These are phyloP conservation scores for Zanthoxylum bungeanum DNA, from an alignment of 345 rosid genomes.

Conservation along the genomic window DNA sequence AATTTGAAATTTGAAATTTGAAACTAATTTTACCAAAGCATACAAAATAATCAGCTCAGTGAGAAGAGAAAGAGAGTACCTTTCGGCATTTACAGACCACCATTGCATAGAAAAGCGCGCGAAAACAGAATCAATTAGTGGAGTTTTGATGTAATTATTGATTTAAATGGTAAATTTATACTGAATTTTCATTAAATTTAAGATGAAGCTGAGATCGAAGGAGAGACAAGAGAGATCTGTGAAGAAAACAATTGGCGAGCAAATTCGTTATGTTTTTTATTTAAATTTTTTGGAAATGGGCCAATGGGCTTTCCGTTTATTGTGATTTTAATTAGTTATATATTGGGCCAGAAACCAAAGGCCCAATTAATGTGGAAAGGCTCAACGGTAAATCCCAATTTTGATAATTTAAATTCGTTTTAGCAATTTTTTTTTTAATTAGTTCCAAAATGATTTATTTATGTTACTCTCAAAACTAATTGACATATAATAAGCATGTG, in stretches of 20 bases:
- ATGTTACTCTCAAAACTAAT: no score
- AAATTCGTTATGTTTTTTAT: neutral
- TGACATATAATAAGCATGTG: no score
- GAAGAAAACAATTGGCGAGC: neutral
- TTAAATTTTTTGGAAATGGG: neutral
- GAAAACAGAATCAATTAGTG: constrained; percentile 13
- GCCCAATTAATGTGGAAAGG: neutral
- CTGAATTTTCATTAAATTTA: no score
- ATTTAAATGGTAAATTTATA: no score
- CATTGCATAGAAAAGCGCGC: constrained; percentile 41
- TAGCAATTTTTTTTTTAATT: no score
- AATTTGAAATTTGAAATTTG: neutral
- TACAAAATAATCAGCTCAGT: neutral
- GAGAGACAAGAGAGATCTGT: neutral
- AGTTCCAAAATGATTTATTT: no score
- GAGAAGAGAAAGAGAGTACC: constrained; percentile 32
- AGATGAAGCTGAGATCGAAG: constrained; percentile 2
- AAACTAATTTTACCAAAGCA: neutral
- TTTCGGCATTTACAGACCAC: constrained; percentile 96
- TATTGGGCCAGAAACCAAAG: neutral
- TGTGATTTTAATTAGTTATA: no score
- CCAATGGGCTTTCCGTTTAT: neutral
- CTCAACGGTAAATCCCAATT: neutral
- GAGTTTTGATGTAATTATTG: constrained; percentile 14
- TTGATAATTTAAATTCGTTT: no score